phyloP scores from a whole-genome alignment of 805 yeast genomes.

The Teunomyces barrocoloradensis region DNA sequence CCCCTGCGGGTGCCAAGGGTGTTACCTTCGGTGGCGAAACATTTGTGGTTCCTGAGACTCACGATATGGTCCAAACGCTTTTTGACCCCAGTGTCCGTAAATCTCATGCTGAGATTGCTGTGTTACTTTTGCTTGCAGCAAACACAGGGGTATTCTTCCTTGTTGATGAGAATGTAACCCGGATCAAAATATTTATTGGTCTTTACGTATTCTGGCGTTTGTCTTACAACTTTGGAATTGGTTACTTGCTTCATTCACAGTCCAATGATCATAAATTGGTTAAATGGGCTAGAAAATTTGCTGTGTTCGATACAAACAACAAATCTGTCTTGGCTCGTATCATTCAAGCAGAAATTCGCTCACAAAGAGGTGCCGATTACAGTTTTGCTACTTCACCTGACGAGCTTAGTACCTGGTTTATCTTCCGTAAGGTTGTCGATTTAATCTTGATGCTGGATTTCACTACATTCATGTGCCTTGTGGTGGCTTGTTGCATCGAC shows the following conservation, averaged over 20 bases:
- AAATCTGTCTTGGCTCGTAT: slow-evolving; percentile 38
- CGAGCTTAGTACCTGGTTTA: slow-evolving; percentile 80
- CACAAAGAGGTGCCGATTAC: slow-evolving; percentile 40
- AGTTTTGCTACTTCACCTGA: slow-evolving; percentile 45
- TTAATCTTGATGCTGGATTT: slow-evolving; percentile 83
- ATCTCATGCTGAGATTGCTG: slow-evolving; percentile 61
- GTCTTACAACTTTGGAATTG: slow-evolving; percentile 78
- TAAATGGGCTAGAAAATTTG: slow-evolving; percentile 43
- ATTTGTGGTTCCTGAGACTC: slow-evolving; percentile 59
- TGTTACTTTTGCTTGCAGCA: slow-evolving; percentile 40
- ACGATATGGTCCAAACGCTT: slow-evolving; percentile 79
- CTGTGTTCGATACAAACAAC: slow-evolving; percentile 40
- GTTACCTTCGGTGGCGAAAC: slow-evolving; percentile 45
- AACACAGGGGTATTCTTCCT: slow-evolving; percentile 31
- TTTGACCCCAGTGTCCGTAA: slow-evolving; percentile 75
- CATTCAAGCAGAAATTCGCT: slow-evolving; percentile 29
- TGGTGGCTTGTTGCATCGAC: slow-evolving; percentile 45
- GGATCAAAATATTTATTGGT: slow-evolving; percentile 43
- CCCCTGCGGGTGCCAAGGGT: slow-evolving; percentile 23
- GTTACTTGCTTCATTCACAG: slow-evolving; percentile 62
- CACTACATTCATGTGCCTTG: slow-evolving; percentile 66
- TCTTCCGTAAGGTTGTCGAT: slow-evolving; percentile 77
- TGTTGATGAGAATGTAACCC: slow-evolving; percentile 14
- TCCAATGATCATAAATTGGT: slow-evolving; percentile 57
- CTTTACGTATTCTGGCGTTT: slow-evolving; percentile 74